These are phyloP conservation scores for Nakaseomyces glabratus DNA, from an alignment of 1,139 yeast species.

Conservation along the genomic window DNA sequence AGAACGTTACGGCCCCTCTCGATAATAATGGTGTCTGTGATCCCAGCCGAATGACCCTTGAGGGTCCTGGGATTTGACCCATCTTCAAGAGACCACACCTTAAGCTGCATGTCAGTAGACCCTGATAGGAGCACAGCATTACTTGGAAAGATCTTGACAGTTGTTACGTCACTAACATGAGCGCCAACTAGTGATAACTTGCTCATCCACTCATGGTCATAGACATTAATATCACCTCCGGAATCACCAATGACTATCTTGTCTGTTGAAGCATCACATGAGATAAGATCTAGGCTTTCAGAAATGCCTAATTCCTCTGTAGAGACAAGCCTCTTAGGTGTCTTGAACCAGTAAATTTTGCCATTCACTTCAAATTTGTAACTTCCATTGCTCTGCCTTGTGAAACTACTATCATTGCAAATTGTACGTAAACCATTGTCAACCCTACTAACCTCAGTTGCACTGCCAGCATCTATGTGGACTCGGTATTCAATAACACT, in stretches of 20 bases:
- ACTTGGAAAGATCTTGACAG: constrained; percentile 46
- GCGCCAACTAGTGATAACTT: constrained; percentile 31
- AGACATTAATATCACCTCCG: constrained; percentile 35
- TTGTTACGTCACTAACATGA: constrained; percentile 41
- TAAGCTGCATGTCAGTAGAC: constrained; percentile 48
- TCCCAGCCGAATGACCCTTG: constrained; percentile 37
- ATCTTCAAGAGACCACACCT: constrained; percentile 46
- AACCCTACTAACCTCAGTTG: constrained; percentile 8
- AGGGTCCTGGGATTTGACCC: constrained; percentile 45
- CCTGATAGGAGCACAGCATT: constrained; percentile 47
- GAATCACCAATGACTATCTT: constrained; percentile 37
- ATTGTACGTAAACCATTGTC: constrained; percentile 5
- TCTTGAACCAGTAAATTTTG: constrained; percentile 11
- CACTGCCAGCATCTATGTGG: constrained; percentile 8
- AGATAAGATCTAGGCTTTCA: constrained; percentile 9
- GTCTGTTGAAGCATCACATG: constrained; percentile 9
- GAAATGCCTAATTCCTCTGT: constrained; percentile 5
- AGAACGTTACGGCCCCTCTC: constrained; percentile 60
- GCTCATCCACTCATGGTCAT: constrained; percentile 14
- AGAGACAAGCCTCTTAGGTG: constrained; percentile 11
- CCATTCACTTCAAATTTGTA: constrained; percentile 17
- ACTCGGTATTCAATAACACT: constrained; percentile 27
- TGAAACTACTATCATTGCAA: constrained; percentile 13
- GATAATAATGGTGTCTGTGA: constrained; percentile 42
- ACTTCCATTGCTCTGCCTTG: not conserved